Percentiles rank a stretch among this genome's conserved stretches.
Evolutionary conservation across 139 green algal genomes (phyloP).

Genomic region (Trebouxia sp.): DNA sequence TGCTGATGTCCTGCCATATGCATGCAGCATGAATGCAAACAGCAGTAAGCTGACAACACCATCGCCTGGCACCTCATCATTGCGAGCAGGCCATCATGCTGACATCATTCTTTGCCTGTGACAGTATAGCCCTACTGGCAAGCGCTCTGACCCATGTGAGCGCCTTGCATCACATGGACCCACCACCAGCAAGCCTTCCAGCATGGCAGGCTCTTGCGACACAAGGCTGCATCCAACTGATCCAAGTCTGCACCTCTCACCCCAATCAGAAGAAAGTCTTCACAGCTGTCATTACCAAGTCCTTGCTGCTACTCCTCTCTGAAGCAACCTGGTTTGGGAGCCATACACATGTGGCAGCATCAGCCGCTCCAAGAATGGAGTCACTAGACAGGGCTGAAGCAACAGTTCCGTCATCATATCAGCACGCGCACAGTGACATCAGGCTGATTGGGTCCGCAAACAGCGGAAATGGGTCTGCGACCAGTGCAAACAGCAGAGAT

Average conservation of each 20-base stretch:
- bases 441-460: neutral
- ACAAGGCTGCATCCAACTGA: neutral
- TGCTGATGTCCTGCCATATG: too few relatives aligned
- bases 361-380: too few relatives aligned
- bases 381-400: too few relatives aligned
- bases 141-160: constrained; percentile 4
- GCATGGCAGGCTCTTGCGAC: constrained; percentile 8
- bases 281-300: constrained; percentile 4
- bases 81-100: neutral
- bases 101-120: neutral
- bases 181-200: constrained; percentile 13
- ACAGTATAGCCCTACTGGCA: neutral
- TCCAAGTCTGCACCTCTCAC: constrained; percentile 17
- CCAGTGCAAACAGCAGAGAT: too few relatives aligned
- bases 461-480: too few relatives aligned
- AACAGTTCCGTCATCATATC: too few relatives aligned
- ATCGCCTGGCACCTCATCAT: too few relatives aligned
- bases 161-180: neutral
- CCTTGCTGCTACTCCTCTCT: neutral
- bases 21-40: too few relatives aligned
- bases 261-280: constrained; percentile 19
- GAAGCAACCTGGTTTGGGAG: neutral
- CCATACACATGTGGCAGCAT: too few relatives aligned
- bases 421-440: too few relatives aligned
- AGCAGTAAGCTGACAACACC: too few relatives aligned